These are phyloP conservation scores for Fusarium guadeloupense DNA, from an alignment of 2,329 filamentous ascomycete genomes.

Conservation along the genomic window DNA sequence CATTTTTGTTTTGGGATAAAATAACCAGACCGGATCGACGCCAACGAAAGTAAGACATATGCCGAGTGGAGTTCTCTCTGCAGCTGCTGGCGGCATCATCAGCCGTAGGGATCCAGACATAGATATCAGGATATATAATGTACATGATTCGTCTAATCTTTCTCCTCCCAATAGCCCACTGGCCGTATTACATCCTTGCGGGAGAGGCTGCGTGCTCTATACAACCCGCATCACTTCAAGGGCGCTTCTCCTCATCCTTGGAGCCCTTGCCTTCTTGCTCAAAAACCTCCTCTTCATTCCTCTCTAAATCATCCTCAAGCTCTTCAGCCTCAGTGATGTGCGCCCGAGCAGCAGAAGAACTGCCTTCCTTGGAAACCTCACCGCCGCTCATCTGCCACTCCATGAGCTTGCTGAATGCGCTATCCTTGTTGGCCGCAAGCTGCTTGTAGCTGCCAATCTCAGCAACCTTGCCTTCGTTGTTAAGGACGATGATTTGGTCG, in stretches of 20 bases:
- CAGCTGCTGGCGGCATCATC: constrained; percentile 27
- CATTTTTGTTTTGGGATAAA: constrained; percentile 24
- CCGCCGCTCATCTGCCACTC: constrained; percentile 97
- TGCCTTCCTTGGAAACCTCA: constrained; percentile 62
- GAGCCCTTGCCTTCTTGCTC: constrained; percentile 42
- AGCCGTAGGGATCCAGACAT: constrained; percentile 38
- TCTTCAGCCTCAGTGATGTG: constrained; percentile 63
- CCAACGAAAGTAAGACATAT: constrained; percentile 32
- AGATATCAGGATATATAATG: constrained; percentile 43
- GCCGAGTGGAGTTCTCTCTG: constrained; percentile 43
- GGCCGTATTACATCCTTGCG: constrained; percentile 32
- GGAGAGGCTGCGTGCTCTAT: constrained; percentile 8
- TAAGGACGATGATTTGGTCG: constrained; percentile 92
- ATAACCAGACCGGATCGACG: constrained; percentile 38
- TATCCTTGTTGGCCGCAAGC: constrained; percentile 75
- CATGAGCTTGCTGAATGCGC: constrained; percentile 95
- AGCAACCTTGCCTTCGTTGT: constrained; percentile 85
- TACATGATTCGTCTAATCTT: constrained; percentile 42
- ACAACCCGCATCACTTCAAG: constrained; percentile 15
- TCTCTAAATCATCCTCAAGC: constrained; percentile 60
- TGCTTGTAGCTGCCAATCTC: constrained; percentile 87
- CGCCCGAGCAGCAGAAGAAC: constrained; percentile 45
- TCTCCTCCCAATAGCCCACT: constrained; percentile 6
- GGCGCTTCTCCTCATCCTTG: constrained; percentile 32
- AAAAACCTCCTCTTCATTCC: constrained; percentile 47